These are phyloP conservation scores for Diaporthe citriasiana DNA, from an alignment of 2,329 filamentous ascomycete genomes.

Conservation along the genomic window DNA sequence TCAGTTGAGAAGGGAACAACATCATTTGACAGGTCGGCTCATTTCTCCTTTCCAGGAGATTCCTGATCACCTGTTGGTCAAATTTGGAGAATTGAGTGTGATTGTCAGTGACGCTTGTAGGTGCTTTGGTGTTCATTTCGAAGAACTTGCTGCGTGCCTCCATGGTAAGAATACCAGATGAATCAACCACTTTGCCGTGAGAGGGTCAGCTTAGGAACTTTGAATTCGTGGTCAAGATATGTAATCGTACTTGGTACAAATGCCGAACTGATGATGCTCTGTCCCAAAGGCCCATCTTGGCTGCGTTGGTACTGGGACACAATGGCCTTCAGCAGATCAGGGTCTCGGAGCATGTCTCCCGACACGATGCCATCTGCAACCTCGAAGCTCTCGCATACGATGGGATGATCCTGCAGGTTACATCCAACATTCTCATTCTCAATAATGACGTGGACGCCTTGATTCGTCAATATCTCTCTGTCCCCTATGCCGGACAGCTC, in stretches of 20 bases:
- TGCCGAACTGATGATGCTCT: constrained; percentile 49
- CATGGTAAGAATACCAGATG: neutral
- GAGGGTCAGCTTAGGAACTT: neutral
- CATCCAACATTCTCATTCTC: constrained; percentile 55
- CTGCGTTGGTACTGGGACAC: constrained; percentile 50
- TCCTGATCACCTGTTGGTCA: constrained; percentile 7
- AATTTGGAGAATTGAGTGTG: neutral
- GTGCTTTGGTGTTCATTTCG: neutral
- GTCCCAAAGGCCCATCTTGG: constrained; percentile 46
- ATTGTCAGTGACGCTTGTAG: neutral
- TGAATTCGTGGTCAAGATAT: neutral
- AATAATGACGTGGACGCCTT: constrained; percentile 52
- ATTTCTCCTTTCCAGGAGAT: constrained; percentile 3
- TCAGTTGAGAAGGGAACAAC: constrained; percentile 46
- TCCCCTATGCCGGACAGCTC: constrained; percentile 48
- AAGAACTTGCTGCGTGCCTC: constrained; percentile 31
- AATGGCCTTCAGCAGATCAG: constrained; percentile 39
- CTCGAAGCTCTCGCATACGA: constrained; percentile 47
- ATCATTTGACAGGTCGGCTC: constrained; percentile 48
- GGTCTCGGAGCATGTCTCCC: constrained; percentile 42
- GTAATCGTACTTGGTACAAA: constrained; percentile 28
- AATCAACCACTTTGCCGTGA: constrained; percentile 11
- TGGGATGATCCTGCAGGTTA: constrained; percentile 55
- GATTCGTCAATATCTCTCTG: constrained; percentile 53
- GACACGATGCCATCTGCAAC: constrained; percentile 51